Evolutionary conservation across 2,329 filamentous ascomycete species (phyloP).

Genomic region (Coniochaeta ligniaria): DNA sequence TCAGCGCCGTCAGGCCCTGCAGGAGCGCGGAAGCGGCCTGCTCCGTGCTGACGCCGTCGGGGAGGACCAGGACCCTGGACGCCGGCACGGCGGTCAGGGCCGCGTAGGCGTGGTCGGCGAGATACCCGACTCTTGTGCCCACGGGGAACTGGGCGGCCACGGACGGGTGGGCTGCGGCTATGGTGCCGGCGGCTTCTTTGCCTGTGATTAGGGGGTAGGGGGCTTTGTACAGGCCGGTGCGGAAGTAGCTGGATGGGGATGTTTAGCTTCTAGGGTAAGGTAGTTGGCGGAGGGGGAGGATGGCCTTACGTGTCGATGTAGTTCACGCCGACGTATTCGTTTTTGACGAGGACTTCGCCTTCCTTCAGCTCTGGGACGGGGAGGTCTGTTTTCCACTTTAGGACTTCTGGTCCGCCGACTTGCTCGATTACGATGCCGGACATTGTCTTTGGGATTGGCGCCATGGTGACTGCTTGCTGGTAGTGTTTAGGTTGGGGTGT

Average conservation of each 20-base stretch:
- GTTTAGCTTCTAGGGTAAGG: not conserved
- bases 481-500: not conserved
- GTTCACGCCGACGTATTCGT: conserved; percentile 75
- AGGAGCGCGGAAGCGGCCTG: conserved; percentile 63
- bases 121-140: conserved; percentile 67
- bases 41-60: conserved; percentile 51
- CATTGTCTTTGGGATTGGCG: conserved; percentile 57
- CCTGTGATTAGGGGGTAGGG: conserved; percentile 70
- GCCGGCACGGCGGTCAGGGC: conserved; percentile 49
- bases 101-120: conserved; percentile 48
- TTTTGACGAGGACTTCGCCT: conserved; percentile 74
- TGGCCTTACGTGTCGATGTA: conserved; percentile 68
- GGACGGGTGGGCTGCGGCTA: conserved; percentile 54
- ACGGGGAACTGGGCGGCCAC: conserved; percentile 46
- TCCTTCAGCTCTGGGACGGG: conserved; percentile 61
- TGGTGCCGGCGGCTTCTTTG: conserved; percentile 67
- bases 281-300: not conserved
- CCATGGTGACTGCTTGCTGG: not conserved
- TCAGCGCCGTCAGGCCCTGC: conserved; percentile 77
- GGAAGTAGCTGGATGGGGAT: conserved; percentile 60
- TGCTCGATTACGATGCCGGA: conserved; percentile 66
- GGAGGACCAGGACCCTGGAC: conserved; percentile 52
- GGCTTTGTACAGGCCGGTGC: conserved; percentile 69
- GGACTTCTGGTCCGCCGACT: conserved; percentile 64
- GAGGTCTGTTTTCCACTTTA: conserved; percentile 63